phyloP scores from a whole-genome alignment of 164 flowering plant genomes.

The Aristolochia contorta region DNA sequence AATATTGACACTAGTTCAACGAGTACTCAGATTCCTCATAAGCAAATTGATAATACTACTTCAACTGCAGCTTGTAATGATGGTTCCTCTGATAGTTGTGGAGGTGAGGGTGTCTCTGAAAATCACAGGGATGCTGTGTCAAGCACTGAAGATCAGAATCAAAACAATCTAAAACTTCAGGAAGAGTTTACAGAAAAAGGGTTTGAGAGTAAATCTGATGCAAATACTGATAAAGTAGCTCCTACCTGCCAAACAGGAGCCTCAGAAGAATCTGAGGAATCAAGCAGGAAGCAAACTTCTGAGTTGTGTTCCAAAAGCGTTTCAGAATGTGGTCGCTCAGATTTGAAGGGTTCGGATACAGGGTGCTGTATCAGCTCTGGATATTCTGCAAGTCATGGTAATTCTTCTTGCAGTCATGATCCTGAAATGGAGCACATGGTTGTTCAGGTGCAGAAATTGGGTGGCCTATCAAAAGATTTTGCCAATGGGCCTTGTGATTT shows the following conservation, averaged over 20 bases:
- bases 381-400: conserved; percentile 11
- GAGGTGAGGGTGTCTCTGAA: conserved; percentile 8
- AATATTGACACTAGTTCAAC: conserved; percentile 12
- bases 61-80: conserved; percentile 3
- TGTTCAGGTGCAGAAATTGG: conserved; percentile 14
- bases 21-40: conserved; percentile 14
- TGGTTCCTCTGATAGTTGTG: not conserved
- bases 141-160: conserved; percentile 4
- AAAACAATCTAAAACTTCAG: conserved; percentile 4
- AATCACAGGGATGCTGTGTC: conserved; percentile 8
- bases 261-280: conserved; percentile 8
- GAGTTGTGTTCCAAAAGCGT: conserved; percentile 8
- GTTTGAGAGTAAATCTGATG: conserved; percentile 6
- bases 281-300: conserved; percentile 6
- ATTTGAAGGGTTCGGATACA: conserved; percentile 3
- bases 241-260: conserved; percentile 11
- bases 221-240: conserved; percentile 9
- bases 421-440: conserved; percentile 12
- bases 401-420: conserved; percentile 7
- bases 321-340: not conserved
- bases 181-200: conserved; percentile 7
- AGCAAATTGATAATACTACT: conserved; percentile 14
- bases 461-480: conserved; percentile 41
- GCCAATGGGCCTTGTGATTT: conserved; percentile 13
- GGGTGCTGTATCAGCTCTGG: conserved; percentile 5